Evolutionary conservation across 805 yeast genomes (phyloP).

Genomic region (Brettanomyces custersianus): DNA sequence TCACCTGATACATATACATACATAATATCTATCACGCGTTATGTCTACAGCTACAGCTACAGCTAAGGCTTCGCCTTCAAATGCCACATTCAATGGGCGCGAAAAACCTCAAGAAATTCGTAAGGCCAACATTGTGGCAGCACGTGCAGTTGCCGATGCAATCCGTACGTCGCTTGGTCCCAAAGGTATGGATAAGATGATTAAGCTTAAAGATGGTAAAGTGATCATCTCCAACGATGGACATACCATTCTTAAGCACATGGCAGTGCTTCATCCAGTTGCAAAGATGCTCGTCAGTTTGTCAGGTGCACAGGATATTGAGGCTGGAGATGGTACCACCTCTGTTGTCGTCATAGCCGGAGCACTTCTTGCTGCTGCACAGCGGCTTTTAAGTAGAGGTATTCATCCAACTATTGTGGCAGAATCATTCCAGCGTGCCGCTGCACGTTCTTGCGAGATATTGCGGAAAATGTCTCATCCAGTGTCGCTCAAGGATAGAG

Average conservation of each 20-base stretch:
- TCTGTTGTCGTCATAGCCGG: conserved; percentile 95
- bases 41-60: neutral
- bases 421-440: conserved; percentile 87
- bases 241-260: conserved; percentile 90
- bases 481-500: conserved; percentile 72
- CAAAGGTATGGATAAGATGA: conserved; percentile 99
- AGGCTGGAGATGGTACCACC: conserved; percentile 99
- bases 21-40: too few relatives aligned
- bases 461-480: conserved; percentile 76
- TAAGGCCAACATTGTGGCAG: conserved; percentile 80
- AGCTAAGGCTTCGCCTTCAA: conserved; percentile 19
- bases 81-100: conserved; percentile 84
- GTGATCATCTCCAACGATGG: conserved; percentile 96
- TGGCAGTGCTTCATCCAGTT: conserved; percentile 98
- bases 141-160: conserved; percentile 93
- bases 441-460: conserved; percentile 71
- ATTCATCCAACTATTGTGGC: conserved; percentile 95
- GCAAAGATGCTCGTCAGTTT: conserved; percentile 96
- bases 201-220: conserved; percentile 86
- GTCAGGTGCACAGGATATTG: conserved; percentile 95
- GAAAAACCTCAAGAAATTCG: conserved; percentile 96
- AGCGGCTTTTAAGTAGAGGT: conserved; percentile 76
- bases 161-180: conserved; percentile 96
- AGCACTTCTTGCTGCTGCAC: conserved; percentile 90
- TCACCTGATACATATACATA: too few relatives aligned